Conservation (phyloP, 305 asterid species). For the Rubia tinctorum region DNA sequence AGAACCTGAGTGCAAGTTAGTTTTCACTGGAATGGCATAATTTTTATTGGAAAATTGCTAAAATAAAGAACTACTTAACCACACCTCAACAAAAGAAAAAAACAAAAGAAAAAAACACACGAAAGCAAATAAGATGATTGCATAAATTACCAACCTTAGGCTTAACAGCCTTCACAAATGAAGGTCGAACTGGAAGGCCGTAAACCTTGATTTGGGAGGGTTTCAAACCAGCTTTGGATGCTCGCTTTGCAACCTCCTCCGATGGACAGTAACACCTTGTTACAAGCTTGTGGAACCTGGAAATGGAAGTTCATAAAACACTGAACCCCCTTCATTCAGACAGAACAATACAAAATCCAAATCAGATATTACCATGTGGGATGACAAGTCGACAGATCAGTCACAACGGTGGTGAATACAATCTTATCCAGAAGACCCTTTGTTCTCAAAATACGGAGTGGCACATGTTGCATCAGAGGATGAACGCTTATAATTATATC, state of each 20-base stretch:
- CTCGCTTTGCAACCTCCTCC: conserved; percentile 91
- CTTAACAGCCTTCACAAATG: conserved; percentile 79
- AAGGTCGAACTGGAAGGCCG: conserved; percentile 97
- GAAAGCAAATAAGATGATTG: neutral
- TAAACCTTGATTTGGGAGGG: conserved; percentile 79
- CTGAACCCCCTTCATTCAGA: conserved; percentile 15
- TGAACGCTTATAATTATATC: conserved; percentile 95
- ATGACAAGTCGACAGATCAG: conserved; percentile 92
- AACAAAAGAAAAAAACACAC: neutral
- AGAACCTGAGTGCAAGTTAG: neutral
- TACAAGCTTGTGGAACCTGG: conserved; percentile 99
- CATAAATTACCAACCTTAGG: conserved; percentile 57
- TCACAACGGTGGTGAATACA: conserved; percentile 86
- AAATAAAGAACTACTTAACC: neutral
- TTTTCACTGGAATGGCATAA: neutral
- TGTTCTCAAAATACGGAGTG: conserved; percentile 85
- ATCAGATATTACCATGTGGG: conserved; percentile 75
- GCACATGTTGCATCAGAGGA: conserved; percentile 98
- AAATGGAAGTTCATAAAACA: conserved; percentile 21
- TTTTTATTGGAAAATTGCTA: neutral
- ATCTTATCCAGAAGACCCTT: conserved; percentile 93
- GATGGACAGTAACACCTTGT: conserved; percentile 96
- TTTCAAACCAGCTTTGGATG: conserved; percentile 82
- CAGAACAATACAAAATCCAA: conserved; percentile 9
- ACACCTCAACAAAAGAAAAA: neutral